Conservation (phyloP, 1,284 basidiomycete species). For the Chalciporus sp. region DNA sequence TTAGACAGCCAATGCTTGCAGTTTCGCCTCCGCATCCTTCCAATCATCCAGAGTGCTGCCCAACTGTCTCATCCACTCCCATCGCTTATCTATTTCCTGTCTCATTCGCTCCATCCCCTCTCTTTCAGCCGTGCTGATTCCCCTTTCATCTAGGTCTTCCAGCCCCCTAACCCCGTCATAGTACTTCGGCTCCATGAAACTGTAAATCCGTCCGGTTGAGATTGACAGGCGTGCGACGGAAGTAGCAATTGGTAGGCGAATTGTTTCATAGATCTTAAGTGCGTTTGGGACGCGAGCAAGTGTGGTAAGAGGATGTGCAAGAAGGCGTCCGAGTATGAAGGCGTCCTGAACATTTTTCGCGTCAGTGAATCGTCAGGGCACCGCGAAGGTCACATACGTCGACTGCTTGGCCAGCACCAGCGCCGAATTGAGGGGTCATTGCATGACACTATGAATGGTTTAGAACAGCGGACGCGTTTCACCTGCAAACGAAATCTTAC, state of each 20-base stretch:
- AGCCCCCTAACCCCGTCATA: slow-evolving; percentile 24
- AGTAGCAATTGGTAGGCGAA: slow-evolving; percentile 26
- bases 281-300: slow-evolving; percentile 19
- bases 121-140: slow-evolving; percentile 6
- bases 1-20: background rate
- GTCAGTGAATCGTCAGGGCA: background rate
- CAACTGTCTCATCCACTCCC: background rate
- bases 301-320: slow-evolving; percentile 29
- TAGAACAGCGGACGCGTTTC: background rate
- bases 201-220: slow-evolving; percentile 11
- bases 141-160: slow-evolving; percentile 14
- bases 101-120: background rate
- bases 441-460: slow-evolving; percentile 22
- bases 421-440: slow-evolving; percentile 32
- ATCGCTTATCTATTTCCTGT: background rate
- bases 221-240: slow-evolving; percentile 1
- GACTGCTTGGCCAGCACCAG: slow-evolving; percentile 35
- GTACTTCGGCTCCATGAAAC: slow-evolving; percentile 15
- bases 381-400: slow-evolving; percentile 25
- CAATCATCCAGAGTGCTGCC: background rate
- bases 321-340: slow-evolving; percentile 36
- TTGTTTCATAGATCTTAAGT: slow-evolving; percentile 30
- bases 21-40: slow-evolving; percentile 7
- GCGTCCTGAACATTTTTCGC: slow-evolving; percentile 32
- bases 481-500: slow-evolving; percentile 13